A percentile compares a stretch with the other conserved stretches of the same genome.
These are phyloP conservation scores for Paraphaeosphaeria minitans DNA, from an alignment of 2,329 filamentous ascomycete species.

Conservation along the genomic window DNA sequence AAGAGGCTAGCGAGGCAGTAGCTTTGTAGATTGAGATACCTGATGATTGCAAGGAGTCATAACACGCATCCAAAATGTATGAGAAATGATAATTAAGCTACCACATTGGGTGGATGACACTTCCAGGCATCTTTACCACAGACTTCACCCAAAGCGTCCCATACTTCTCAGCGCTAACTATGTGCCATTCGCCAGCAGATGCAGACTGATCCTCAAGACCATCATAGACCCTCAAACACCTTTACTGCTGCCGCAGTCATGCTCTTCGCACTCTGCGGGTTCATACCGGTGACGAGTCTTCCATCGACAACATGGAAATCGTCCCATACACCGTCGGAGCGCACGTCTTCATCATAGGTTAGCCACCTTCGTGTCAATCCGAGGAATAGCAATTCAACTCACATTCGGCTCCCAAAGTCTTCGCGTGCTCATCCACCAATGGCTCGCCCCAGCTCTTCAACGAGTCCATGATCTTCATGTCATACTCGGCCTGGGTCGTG, in stretches of 20 bases:
- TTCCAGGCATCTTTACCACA: too few species aligned
- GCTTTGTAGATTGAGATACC: too few species aligned
- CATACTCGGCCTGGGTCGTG: slow-evolving; percentile 44
- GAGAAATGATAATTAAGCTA: too few species aligned
- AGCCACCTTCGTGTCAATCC: neutral
- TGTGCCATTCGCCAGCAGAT: too few species aligned
- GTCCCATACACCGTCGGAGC: slow-evolving; percentile 33
- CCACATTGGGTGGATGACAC: too few species aligned
- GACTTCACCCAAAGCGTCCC: too few species aligned
- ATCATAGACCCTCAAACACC: slow-evolving; percentile 2
- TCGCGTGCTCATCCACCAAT: slow-evolving; percentile 39
- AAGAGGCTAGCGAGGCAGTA: too few species aligned
- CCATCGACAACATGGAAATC: slow-evolving; percentile 41
- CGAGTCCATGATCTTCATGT: slow-evolving; percentile 42
- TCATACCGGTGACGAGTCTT: slow-evolving; percentile 44
- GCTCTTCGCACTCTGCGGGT: slow-evolving; percentile 41
- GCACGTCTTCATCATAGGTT: slow-evolving; percentile 21
- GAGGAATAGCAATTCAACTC: slow-evolving; percentile 11
- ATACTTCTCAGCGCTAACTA: too few species aligned
- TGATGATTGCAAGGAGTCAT: too few species aligned
- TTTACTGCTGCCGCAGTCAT: slow-evolving; percentile 37
- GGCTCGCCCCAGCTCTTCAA: slow-evolving; percentile 35
- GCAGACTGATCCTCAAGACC: neutral
- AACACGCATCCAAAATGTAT: too few species aligned
- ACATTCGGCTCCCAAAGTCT: slow-evolving; percentile 39